Evolutionary conservation across 108 stramenopile species (phyloP).

Genomic region (Seminavis robusta): DNA sequence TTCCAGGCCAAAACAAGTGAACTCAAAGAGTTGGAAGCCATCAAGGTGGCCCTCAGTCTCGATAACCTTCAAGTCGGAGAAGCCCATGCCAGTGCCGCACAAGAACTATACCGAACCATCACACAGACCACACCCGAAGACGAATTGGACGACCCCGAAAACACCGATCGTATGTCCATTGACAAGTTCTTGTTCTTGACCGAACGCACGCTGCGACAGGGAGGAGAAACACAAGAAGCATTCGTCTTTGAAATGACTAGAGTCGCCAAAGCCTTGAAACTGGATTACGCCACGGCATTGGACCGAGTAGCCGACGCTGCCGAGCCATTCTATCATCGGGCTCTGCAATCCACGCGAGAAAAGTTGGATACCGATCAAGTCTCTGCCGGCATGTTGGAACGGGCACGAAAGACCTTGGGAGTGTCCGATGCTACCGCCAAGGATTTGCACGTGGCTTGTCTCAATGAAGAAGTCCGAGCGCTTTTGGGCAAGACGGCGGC

Average conservation of each 20-base stretch:
- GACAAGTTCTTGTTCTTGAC: conserved; percentile 82
- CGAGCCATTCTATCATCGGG: conserved; percentile 81
- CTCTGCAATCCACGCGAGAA: conserved; percentile 57
- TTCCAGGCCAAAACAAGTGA: conserved; percentile 65
- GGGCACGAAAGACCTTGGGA: conserved; percentile 72
- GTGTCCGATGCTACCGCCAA: conserved; percentile 60
- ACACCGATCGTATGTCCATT: conserved; percentile 65
- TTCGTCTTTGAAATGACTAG: conserved; percentile 78
- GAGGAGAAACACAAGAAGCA: conserved; percentile 78
- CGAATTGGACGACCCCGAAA: conserved; percentile 77
- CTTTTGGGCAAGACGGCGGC: conserved; percentile 43
- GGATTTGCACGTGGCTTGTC: conserved; percentile 68
- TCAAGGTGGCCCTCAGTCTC: conserved; percentile 47
- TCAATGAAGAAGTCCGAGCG: conserved; percentile 62
- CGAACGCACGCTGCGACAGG: conserved; percentile 65
- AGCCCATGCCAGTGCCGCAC: conserved; percentile 68
- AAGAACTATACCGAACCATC: conserved; percentile 57
- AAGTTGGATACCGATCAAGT: conserved; percentile 74
- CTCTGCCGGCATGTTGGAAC: conserved; percentile 60
- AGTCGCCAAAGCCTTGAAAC: conserved; percentile 60
- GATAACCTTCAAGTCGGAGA: conserved; percentile 76
- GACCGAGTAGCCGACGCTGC: conserved; percentile 60
- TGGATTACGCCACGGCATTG: conserved; percentile 29
- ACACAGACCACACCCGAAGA: conserved; percentile 59
- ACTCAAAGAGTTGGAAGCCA: conserved; percentile 58